Evolutionary conservation across 768 basidiomycete genomes (phyloP), one percentile per base, ranked within the genome.

Genomic region (Boletus eberwhitei): DNA sequence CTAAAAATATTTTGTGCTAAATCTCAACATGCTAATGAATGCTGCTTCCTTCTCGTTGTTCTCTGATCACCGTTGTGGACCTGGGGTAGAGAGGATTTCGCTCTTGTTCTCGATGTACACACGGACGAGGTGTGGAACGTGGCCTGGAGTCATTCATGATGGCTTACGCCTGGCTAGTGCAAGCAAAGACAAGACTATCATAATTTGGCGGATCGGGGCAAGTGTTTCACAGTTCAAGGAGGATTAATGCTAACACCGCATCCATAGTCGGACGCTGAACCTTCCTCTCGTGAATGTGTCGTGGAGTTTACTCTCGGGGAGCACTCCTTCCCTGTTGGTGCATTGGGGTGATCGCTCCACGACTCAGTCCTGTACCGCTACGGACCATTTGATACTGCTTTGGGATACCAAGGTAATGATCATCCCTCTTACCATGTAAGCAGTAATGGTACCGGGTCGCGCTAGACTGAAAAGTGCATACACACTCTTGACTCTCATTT

Each of bases 71-170:
- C 74, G 80, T 49, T 96, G 95, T 73, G 82, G n/a, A n/a, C n/a
- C n/a, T n/a, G n/a, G n/a, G n/a, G 85, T 57, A 81, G 86, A 64
- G 79, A 82, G 26, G 80, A 81, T 38, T 98, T 99, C 73, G 96
- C 97, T 8, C 81, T 82, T 21, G 86, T 94, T 48, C 75, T 98
- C 54, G 82, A 85, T 42, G 90, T 86, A 31, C 96, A 98, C 71
- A 80, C 77, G 12, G 92, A 98, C 66, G 93, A 99, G 69, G 94
- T 99, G 39, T 98, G 96, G 95, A 86, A 89, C 66, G 72, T 98
- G 55, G 88, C 88, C 67, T 99, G 95, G 95, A 96, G 93, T 71
- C 91, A 90, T 62, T 71, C 91, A 90, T 62, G 86, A 87, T 66
- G 97, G 97, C 2, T 71, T 72, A 46, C 86, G 80, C 63, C 77